Conservation (phyloP, 2,329 filamentous ascomycete species). For the Setomelanomma holmii region DNA sequence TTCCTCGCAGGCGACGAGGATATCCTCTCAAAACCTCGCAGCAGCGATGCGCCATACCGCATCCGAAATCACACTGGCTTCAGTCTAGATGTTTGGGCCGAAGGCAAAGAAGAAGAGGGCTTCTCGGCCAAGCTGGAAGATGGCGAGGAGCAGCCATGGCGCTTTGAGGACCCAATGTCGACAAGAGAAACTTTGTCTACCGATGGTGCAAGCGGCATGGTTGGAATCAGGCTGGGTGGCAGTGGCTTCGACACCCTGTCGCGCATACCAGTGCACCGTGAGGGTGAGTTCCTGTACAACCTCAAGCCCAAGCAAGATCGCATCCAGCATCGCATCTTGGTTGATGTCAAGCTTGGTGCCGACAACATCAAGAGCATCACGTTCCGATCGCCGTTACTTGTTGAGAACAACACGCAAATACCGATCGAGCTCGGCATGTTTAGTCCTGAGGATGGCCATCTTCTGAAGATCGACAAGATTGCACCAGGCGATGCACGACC, state of each 20-base stretch:
- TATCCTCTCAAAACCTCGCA: conserved; percentile 89
- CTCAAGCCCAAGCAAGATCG: conserved; percentile 86
- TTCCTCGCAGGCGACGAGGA: conserved; percentile 90
- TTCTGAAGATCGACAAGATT: conserved; percentile 98
- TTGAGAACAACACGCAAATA: conserved; percentile 97
- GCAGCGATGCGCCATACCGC: conserved; percentile 88
- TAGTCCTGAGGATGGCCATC: conserved; percentile 82
- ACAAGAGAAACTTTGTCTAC: conserved; percentile 92
- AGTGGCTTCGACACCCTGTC: conserved; percentile 92
- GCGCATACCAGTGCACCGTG: conserved; percentile 88
- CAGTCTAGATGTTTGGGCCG: conserved; percentile 78
- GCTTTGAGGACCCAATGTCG: conserved; percentile 95
- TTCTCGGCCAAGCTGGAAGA: conserved; percentile 81
- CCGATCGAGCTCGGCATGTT: conserved; percentile 93
- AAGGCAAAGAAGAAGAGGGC: conserved; percentile 72
- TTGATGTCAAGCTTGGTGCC: conserved; percentile 86
- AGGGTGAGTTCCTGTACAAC: conserved; percentile 90
- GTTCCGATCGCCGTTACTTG: conserved; percentile 84
- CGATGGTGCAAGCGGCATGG: conserved; percentile 79
- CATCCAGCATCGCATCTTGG: conserved; percentile 85
- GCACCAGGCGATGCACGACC: conserved; percentile 88
- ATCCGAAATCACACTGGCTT: conserved; percentile 97
- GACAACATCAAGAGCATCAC: conserved; percentile 99
- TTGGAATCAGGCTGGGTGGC: conserved; percentile 84
- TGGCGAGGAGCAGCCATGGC: conserved; percentile 91